phyloP scores from a whole-genome alignment of 208 protist species.

The Acanthamoeba sp. region DNA sequence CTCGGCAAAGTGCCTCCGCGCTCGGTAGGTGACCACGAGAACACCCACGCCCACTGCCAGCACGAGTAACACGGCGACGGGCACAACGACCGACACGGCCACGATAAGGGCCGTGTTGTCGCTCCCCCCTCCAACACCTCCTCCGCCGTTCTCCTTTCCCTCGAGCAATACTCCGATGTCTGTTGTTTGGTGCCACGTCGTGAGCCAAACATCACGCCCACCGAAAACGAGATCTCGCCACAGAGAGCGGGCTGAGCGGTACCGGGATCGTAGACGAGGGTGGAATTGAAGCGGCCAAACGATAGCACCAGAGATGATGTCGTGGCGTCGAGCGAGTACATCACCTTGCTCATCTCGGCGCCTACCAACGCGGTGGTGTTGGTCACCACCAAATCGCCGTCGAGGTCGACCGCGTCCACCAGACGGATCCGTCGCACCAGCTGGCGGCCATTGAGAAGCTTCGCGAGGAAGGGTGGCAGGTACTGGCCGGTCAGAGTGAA shows the following conservation, averaged over 20 bases:
- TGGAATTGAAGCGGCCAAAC: slow-evolving; percentile 18
- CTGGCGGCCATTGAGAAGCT: not conserved
- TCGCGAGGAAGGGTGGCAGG: not conserved
- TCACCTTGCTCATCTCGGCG: not conserved
- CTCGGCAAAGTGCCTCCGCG: not conserved
- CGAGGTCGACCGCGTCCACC: not conserved
- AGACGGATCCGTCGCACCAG: not conserved
- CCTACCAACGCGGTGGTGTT: not conserved
- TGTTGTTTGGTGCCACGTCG: not conserved
- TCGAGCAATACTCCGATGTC: not conserved
- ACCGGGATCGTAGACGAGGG: slow-evolving; percentile 29
- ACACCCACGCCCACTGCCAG: not conserved
- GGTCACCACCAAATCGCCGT: not conserved
- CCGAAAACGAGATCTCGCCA: too few relatives aligned
- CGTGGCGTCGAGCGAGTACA: not conserved
- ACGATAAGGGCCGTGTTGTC: slow-evolving; percentile 12
- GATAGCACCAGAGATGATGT: not conserved
- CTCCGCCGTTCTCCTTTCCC: not conserved
- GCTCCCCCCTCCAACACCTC: not conserved
- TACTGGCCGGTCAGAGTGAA: not conserved
- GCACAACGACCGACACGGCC: not conserved
- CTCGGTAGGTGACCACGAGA: not conserved
- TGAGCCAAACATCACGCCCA: not conserved
- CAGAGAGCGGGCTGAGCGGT: not conserved
- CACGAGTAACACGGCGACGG: not conserved